Base-by-base conservation (phyloP, 108 stramenopile genomes). In the Cylindrotheca fusiformis region DNA sequence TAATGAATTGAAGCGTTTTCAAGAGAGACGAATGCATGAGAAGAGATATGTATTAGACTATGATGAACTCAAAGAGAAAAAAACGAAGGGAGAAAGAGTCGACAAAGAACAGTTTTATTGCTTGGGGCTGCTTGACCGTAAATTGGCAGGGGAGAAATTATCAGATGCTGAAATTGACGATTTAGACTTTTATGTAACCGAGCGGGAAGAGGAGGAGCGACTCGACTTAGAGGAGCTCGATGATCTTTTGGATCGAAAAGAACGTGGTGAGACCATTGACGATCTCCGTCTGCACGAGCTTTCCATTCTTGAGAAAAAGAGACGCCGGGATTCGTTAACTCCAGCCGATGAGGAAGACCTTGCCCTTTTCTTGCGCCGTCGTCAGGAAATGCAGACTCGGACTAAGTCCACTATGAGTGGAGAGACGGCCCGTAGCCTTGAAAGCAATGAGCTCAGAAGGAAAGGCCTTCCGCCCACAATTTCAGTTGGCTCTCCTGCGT, bases 101-200 rank as follows among this genome's bases (percentile, higher is more conserved):
- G 17, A n/a, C 2, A 33, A 65, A 17, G 52, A 54, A 1, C 33
- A 65, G 23, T 2, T 52, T 6, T 60, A 69, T 32, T 59, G 48
- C 18, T 30, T 71, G n/a, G 45, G 28, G 21, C 55, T 71, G 20
- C 45, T 71, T 14, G 47, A 71, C 21, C 53, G 62, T n/a, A 8
- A 53, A 0, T 31, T 55, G 32, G 0, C 31, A 14, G 69, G 69
- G 2, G 62, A 71, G 22, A 31, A 31, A 12, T 55, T 71, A 3
- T 20, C 18, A 22, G 61, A 55, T 6, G 46, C n/a, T 2, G 69
- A 71, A 26, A 30, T 63, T 32, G 61, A 71, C n/a, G 61, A 71
- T 19, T 26, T 71, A 8, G 59, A 55, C 6, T 41, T 41, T 41
- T 14, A 41, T 14, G 36, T 10, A 14, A 41, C 6, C 10, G 10